phyloP scores from a whole-genome alignment of 2,329 filamentous ascomycete species.

The Apiospora arundinis region DNA sequence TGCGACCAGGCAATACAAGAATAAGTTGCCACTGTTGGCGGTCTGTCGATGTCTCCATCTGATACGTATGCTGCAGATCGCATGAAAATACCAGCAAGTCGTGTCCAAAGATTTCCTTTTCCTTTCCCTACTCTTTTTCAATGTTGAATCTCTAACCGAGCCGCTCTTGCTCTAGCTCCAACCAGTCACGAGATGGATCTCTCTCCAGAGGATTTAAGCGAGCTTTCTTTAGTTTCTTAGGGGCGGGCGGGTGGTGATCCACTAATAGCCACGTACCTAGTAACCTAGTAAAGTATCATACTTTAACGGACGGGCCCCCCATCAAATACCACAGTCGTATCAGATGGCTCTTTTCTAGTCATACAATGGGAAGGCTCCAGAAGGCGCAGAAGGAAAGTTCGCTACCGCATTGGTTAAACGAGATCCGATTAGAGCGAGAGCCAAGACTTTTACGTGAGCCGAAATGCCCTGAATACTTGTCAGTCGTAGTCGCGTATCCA shows the following conservation, averaged over 20 bases:
- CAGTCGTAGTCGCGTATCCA: too few relatives aligned
- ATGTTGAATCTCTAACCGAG: too few relatives aligned
- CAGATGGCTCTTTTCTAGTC: neutral
- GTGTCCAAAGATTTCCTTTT: neutral
- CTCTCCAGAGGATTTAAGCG: neutral
- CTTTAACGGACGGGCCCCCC: neutral
- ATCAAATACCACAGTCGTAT: neutral
- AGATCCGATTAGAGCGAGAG: neutral
- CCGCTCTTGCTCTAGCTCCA: too few relatives aligned
- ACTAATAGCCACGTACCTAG: slow-evolving; percentile 10
- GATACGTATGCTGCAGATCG: too few relatives aligned
- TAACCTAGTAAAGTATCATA: too few relatives aligned
- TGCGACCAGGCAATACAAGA: neutral
- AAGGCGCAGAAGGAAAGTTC: neutral
- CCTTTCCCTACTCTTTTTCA: too few relatives aligned
- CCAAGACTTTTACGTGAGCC: too few relatives aligned
- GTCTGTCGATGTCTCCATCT: neutral
- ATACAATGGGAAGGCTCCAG: neutral
- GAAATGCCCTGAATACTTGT: neutral
- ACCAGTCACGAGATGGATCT: too few relatives aligned
- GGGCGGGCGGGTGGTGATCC: neutral
- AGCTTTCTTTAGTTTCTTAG: neutral
- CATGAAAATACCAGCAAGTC: too few relatives aligned
- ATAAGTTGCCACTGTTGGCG: neutral
- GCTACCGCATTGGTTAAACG: neutral